Conservation (phyloP, 306 rosid genomes). For the Quercus robur region DNA sequence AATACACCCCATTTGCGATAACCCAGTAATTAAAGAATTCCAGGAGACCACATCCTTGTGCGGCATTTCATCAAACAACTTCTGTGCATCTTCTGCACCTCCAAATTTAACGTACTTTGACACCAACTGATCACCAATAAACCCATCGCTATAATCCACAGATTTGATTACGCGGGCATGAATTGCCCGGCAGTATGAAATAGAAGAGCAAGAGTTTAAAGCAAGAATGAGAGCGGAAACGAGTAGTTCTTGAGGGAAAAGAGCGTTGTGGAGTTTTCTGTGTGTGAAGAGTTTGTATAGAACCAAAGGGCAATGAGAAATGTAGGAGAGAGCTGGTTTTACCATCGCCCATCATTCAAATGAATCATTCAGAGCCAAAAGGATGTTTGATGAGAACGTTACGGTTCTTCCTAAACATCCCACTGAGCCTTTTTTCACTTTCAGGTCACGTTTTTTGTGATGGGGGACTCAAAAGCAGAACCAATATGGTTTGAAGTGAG, state of each 20-base stretch:
- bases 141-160: constrained; percentile 55
- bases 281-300: constrained; percentile 13
- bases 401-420: not conserved
- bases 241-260: constrained; percentile 28
- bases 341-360: constrained; percentile 31
- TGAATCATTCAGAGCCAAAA: too few species aligned
- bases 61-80: constrained; percentile 64
- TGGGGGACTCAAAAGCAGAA: too few species aligned
- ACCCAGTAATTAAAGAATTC: constrained; percentile 71
- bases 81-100: constrained; percentile 41
- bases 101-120: constrained; percentile 49
- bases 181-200: constrained; percentile 43
- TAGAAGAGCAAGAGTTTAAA: constrained; percentile 42
- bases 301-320: constrained; percentile 1
- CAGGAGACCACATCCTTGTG: constrained; percentile 59
- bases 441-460: not conserved
- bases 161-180: constrained; percentile 68
- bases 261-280: constrained; percentile 7
- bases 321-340: not conserved
- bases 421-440: not conserved
- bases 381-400: not conserved
- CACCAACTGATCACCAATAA: constrained; percentile 71
- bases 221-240: constrained; percentile 44
- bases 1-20: constrained; percentile 41
- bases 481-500: too few species aligned